A percentile compares a stretch with the other conserved stretches of the same genome.
These are phyloP conservation scores for Discostella stelligeroides DNA, from an alignment of 108 stramenopile genomes.

Conservation along the genomic window DNA sequence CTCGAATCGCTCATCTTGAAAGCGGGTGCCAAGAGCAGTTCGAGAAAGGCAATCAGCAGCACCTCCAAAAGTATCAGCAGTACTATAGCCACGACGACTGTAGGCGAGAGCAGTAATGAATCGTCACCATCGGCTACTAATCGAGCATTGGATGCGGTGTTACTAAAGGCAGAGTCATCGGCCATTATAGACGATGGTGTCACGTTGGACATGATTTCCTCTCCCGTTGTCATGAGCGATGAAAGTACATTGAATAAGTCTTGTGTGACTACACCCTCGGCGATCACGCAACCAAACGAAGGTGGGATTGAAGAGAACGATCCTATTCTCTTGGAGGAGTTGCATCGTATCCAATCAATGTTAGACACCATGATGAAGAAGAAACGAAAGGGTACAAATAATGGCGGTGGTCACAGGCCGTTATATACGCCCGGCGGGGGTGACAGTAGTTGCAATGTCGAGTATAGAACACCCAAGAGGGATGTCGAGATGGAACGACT, in stretches of 20 bases:
- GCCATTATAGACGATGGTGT: neutral
- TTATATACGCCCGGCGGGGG: neutral
- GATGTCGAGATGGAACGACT: constrained; percentile 65
- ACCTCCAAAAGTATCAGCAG: constrained; percentile 16
- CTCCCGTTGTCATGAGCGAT: neutral
- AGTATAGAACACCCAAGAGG: constrained; percentile 32
- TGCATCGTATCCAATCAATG: constrained; percentile 76
- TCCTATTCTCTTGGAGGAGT: constrained; percentile 53
- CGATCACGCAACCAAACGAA: constrained; percentile 13
- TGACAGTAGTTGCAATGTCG: neutral
- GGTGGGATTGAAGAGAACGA: constrained; percentile 50
- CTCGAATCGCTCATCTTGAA: constrained; percentile 86
- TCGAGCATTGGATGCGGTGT: constrained; percentile 19
- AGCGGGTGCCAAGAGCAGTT: constrained; percentile 36
- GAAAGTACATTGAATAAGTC: neutral
- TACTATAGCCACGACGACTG: constrained; percentile 16
- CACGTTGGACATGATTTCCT: neutral
- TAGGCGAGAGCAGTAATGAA: neutral
- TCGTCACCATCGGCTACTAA: constrained; percentile 8
- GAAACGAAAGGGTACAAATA: constrained; percentile 29
- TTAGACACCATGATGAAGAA: constrained; percentile 76
- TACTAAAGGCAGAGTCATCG: constrained; percentile 10
- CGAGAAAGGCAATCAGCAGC: neutral
- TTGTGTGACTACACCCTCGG: neutral
- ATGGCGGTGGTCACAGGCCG: neutral